phyloP scores from a whole-genome alignment of 2,329 filamentous ascomycete genomes.

The Sclerotinia subarctica region DNA sequence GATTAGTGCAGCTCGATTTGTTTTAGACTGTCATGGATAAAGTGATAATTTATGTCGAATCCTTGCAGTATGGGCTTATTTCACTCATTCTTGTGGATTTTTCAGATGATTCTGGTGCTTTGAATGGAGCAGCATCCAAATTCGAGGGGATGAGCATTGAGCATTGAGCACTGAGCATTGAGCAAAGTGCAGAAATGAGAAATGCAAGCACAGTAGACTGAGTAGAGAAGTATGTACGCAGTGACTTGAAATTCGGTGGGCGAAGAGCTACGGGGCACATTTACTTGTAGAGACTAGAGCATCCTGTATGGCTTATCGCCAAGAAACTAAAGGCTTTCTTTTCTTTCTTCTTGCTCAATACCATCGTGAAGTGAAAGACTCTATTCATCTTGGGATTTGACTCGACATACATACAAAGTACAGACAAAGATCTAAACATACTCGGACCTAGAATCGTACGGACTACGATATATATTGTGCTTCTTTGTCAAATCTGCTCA shows the following conservation, averaged over 20 bases:
- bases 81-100: constrained; percentile 13
- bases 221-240: neutral
- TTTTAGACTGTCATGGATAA: constrained; percentile 13
- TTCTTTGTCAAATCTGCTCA: neutral
- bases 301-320: constrained; percentile 12
- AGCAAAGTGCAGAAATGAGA: constrained; percentile 5
- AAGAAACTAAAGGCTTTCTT: constrained; percentile 5
- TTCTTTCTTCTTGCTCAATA: constrained; percentile 11
- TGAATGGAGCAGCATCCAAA: constrained; percentile 4
- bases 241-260: neutral
- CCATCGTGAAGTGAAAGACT: neutral
- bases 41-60: constrained; percentile 10
- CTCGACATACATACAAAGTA: neutral
- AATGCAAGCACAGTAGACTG: neutral
- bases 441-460: neutral
- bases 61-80: neutral
- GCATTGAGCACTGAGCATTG: neutral
- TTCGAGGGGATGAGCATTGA: neutral
- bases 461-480: neutral
- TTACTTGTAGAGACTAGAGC: constrained; percentile 13
- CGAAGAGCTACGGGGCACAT: constrained; percentile 7
- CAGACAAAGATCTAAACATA: neutral
- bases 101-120: constrained; percentile 14
- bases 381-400: neutral
- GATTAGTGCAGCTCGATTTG: neutral